Percentiles rank a stretch among this genome's conserved stretches.
These are phyloP conservation scores for Proliferodiscus dingleyae DNA, from an alignment of 2,329 filamentous ascomycete genomes.

Conservation along the genomic window DNA sequence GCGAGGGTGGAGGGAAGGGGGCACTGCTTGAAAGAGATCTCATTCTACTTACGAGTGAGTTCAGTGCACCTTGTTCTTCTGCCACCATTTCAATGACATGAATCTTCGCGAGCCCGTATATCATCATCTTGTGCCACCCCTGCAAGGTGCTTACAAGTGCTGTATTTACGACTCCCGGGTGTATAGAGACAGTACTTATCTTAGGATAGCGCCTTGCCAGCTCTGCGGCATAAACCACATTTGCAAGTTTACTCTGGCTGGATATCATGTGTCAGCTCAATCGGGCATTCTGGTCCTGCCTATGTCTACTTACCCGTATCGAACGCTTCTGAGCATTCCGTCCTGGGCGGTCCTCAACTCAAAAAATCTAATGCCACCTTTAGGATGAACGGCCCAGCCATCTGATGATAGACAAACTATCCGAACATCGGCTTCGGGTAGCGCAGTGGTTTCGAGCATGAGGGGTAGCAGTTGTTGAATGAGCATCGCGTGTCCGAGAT, in stretches of 20 bases:
- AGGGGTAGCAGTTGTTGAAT: slow-evolving; percentile 34
- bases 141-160: slow-evolving; percentile 4
- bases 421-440: slow-evolving; percentile 16
- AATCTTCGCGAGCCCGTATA: background rate
- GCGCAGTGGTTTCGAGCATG: slow-evolving; percentile 26
- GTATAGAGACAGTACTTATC: slow-evolving; percentile 36
- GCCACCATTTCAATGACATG: slow-evolving; percentile 2
- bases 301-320: slow-evolving; percentile 3
- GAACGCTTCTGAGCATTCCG: slow-evolving; percentile 3
- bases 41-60: slow-evolving; percentile 27
- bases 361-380: slow-evolving; percentile 9
- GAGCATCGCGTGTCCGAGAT: slow-evolving; percentile 43
- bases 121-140: background rate
- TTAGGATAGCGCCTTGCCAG: slow-evolving; percentile 36
- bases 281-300: background rate
- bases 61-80: slow-evolving; percentile 33
- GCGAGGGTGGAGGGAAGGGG: too few relatives aligned
- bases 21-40: background rate
- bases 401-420: slow-evolving; percentile 16
- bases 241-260: slow-evolving; percentile 45
- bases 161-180: slow-evolving; percentile 34
- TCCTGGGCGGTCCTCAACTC: slow-evolving; percentile 10
- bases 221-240: slow-evolving; percentile 40
- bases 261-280: background rate
- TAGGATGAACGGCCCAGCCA: slow-evolving; percentile 6